Evolutionary conservation across 1,284 basidiomycete genomes (phyloP), one percentile per base, ranked within the genome.

Genomic region (Irpex sp.): DNA sequence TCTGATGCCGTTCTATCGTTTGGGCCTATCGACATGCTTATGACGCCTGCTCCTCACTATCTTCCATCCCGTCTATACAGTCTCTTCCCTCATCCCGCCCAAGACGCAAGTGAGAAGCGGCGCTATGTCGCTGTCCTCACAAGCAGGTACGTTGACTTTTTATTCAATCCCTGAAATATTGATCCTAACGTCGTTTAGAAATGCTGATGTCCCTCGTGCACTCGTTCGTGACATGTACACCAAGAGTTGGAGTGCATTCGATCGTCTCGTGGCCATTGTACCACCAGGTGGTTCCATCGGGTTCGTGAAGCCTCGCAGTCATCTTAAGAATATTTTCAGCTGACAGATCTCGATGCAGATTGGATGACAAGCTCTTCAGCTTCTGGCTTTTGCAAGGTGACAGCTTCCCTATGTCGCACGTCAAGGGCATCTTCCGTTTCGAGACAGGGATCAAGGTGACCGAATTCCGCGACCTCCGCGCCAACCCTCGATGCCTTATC

Each of bases 191-290:
- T n/a, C 33, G 46, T 55, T 62, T 68, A 88, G 90, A 71, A 93
- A 93, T 70, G 90, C 89, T 7, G 92, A 93, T 68, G 86, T 92
- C n/a, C 90, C 91, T 6, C 84, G 92, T 54, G 88, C 90, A 0
- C 82, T 94, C 33, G 89, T 92, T 26, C 85, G 92, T 62, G 92
- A 94, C 69, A 89, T 93, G 88, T 94, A 94, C 72, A 93, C 90
- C 50, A 94, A 94, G 75, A 92, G 89, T 62, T 94, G 92, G 92
- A 90, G 88, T 70, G 91, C 91, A 3, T 94, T 94, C 68, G 89
- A 92, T 72, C 84, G 92, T 17, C 80, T 94, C 4, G 87, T 92
- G 3, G 90, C 90, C 1, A 92, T 94, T 66, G 91, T 94, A 0
- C 90, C 92, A 13, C 92, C 92, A 1, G 92, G 92, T 15, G 92